These are phyloP conservation scores for Aspergillus aculeatinus DNA, from an alignment of 2,329 filamentous ascomycete species.

Conservation along the genomic window DNA sequence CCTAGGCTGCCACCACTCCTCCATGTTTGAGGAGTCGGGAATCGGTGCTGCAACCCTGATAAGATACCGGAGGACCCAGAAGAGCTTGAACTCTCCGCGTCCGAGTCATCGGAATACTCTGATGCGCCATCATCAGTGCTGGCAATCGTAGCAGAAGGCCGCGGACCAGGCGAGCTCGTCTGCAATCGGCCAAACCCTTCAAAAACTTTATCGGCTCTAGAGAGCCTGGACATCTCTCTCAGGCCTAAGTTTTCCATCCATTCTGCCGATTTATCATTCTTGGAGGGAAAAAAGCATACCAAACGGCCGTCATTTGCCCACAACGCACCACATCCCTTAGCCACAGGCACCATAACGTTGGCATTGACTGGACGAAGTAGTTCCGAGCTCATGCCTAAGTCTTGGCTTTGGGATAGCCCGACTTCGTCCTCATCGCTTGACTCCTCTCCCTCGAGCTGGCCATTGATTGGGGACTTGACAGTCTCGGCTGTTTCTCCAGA, in stretches of 20 bases:
- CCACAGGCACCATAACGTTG: conserved; percentile 64
- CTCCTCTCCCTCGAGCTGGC: conserved; percentile 63
- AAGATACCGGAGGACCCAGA: conserved; percentile 47
- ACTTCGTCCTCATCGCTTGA: conserved; percentile 79
- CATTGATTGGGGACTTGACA: conserved; percentile 44
- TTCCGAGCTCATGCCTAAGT: conserved; percentile 51
- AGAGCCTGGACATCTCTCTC: conserved; percentile 49
- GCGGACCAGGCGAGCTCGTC: conserved; percentile 50
- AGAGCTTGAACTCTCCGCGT: conserved; percentile 60
- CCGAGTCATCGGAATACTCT: conserved; percentile 52
- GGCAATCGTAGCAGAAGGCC: conserved; percentile 42
- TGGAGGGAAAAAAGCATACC: conserved; percentile 58
- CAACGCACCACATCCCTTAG: conserved; percentile 57
- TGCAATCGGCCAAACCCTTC: conserved; percentile 64
- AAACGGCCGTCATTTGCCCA: conserved; percentile 60
- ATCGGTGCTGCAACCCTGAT: conserved; percentile 48
- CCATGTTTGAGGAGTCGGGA: conserved; percentile 54
- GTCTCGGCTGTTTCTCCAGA: conserved; percentile 58
- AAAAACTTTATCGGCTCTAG: conserved; percentile 55
- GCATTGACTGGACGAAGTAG: conserved; percentile 56
- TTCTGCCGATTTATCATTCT: conserved; percentile 51
- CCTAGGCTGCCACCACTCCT: conserved; percentile 50
- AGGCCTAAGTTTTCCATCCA: conserved; percentile 50
- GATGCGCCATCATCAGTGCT: conserved; percentile 45
- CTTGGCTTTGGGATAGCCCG: conserved; percentile 43